phyloP scores from a whole-genome alignment of 805 yeast genomes.

The Tetrapisispora pingtungensis region DNA sequence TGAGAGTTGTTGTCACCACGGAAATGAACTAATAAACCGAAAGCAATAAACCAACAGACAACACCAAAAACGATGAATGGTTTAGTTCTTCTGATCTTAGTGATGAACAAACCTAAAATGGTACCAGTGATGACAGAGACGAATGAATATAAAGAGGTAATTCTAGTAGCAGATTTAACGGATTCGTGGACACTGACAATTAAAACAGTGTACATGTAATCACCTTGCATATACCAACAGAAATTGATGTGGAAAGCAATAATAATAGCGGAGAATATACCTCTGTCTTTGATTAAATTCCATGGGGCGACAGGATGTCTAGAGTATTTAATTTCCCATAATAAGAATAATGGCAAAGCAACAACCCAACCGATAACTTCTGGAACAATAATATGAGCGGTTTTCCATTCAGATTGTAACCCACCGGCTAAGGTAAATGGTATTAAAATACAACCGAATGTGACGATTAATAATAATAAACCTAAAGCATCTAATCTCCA shows the following conservation, averaged over 20 bases:
- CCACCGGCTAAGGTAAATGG: conserved; percentile 70
- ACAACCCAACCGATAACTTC: conserved; percentile 45
- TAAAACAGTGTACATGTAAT: conserved; percentile 52
- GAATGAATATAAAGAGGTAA: conserved; percentile 51
- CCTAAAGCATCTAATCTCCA: conserved; percentile 60
- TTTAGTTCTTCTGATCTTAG: conserved; percentile 42
- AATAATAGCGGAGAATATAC: conserved; percentile 52
- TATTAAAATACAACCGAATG: conserved; percentile 50
- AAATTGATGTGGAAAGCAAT: conserved; percentile 48
- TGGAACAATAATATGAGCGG: conserved; percentile 52
- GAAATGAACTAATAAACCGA: conserved; percentile 49
- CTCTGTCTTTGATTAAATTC: conserved; percentile 46
- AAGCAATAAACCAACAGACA: conserved; percentile 46
- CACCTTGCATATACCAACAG: conserved; percentile 57
- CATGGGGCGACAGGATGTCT: conserved; percentile 48
- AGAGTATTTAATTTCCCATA: conserved; percentile 50
- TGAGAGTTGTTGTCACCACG: conserved; percentile 41
- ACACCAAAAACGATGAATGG: conserved; percentile 52
- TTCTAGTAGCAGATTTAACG: conserved; percentile 55
- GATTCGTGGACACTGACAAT: conserved; percentile 48
- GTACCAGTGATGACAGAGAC: conserved; percentile 56
- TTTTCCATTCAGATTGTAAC: conserved; percentile 38
- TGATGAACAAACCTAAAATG: conserved; percentile 44
- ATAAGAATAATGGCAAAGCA: conserved; percentile 41
- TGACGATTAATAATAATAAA: conserved; percentile 41